phyloP scores from a whole-genome alignment of 2,329 filamentous ascomycete species.

The Beauveria caledonica region DNA sequence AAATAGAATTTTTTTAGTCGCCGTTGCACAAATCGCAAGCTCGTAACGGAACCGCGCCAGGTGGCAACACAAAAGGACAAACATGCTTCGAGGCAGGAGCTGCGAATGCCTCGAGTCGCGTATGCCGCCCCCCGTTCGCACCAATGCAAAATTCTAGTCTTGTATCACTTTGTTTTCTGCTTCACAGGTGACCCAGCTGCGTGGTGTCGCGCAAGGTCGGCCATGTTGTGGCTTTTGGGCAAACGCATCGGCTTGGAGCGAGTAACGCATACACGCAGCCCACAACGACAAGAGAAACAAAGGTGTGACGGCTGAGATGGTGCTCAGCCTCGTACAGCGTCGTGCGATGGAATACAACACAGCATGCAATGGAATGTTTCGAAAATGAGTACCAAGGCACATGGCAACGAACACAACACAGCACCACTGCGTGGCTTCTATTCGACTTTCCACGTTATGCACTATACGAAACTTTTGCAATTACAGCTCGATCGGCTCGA shows the following conservation, averaged over 20 bases:
- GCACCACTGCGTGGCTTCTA: background rate
- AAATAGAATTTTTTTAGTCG: background rate
- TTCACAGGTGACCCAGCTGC: background rate
- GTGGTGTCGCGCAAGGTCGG: background rate
- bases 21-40: background rate
- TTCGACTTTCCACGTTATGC: background rate
- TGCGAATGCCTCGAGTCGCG: background rate
- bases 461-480: background rate
- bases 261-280: background rate
- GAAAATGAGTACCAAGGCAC: background rate
- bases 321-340: background rate
- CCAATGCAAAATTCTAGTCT: background rate
- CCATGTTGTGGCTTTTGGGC: background rate
- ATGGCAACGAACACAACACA: background rate
- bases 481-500: constrained; percentile 7
- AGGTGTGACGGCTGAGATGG: background rate
- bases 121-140: background rate
- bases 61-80: constrained; percentile 7
- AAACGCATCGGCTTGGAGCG: background rate
- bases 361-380: background rate
- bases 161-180: background rate
- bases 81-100: constrained; percentile 6
- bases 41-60: constrained; percentile 6
- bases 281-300: too few species aligned
- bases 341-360: background rate